Base-by-base conservation (phyloP, 768 basidiomycete species). In the Pleurotus citrinopileatus region DNA sequence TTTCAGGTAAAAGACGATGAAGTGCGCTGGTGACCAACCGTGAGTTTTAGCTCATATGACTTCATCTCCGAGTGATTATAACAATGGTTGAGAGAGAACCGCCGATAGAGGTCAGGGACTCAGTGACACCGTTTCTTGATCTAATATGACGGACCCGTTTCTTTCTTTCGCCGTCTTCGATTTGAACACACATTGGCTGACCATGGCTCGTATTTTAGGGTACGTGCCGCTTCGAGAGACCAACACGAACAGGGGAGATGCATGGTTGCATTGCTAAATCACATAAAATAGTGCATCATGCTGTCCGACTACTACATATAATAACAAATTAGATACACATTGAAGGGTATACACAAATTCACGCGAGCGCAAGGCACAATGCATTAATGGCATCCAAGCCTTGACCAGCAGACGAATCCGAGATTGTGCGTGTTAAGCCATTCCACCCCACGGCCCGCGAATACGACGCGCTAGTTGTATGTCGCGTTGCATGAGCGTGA, bases 401-500 rank as follows among this genome's bases (percentile, higher is more conserved):
- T n/a, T n/a, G n/a, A n/a, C n/a, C n/a, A n/a, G n/a, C n/a, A n/a
- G n/a, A n/a, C n/a, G n/a, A n/a, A n/a, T n/a, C n/a, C n/a, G n/a
- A n/a, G n/a, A n/a, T n/a, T n/a, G n/a, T n/a, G n/a, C n/a, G n/a
- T n/a, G n/a, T 76, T 59, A 87, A 55, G 78, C 82, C 55, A 89
- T 75, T 29, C 87, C 87, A 46, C 85, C 86, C 87, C 89, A 94
- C 42, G 87, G 86, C 2, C 96, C 96, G 45, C 96, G 84, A 76
- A 98, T 94, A 58, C 97, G 82, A 52, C 97, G 80, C 20, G 97
- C 97, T 50, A 99, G 86, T 63, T 98, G 96, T 55, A 99, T 95
- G 62, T 99, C 97, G 48, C 89, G 82, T 53, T 94, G 93, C 95
- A 98, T 98, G 61, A 98, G 87, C 4, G 96, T 99, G 3, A 98